Base-by-base conservation (phyloP, 192 early-diverging fungal genomes). In the Backusella australiensis region DNA sequence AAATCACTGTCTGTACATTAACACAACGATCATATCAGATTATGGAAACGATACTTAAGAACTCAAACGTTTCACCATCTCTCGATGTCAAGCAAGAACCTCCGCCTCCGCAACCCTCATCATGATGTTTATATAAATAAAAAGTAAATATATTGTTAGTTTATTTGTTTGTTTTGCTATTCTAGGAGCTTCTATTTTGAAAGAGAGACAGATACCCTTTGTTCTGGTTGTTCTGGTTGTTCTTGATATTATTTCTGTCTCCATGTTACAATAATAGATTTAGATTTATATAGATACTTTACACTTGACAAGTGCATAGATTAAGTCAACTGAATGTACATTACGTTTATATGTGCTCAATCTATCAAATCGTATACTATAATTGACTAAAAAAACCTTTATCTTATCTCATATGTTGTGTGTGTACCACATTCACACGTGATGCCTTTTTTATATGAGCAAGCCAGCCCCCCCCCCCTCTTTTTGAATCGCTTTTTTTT, bases 1-100 rank as follows among this genome's bases (percentile, higher is more conserved):
- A 72, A 32, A 52, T 46, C 34, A 52, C 52, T 7, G 42, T 49
- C 9, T 49, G 42, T 71, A 71, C 70, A 44, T 71, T 71, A 49
- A 49, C 11, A 23, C 41, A 49, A 17, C 12, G 70, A 34, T 7
- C 70, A 6, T 49, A 42, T 71, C 39, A 71, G 26, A n/a, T 71
- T 11, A 44, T 71, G 21, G 39, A 44, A 15, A 34, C 70, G 7
- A 32, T 71, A 49, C 4, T 46, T 9, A 5, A 17, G 34, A 44
- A 71, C 34, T 46, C 44, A 41, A 32, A 38, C 17, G 26, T 17
- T 41, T 21, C 46, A 26, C 1, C 53, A 1, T 59, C 53, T 4
- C 26, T 7, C 11, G 23, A 63, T 12, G 26, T 12, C 9, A 63
- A 63, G 1, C 56, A 63, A 29, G 56, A 26, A 4, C 53, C 53